Base-by-base conservation (phyloP, 768 basidiomycete genomes). In the Leccinum variicolor region DNA sequence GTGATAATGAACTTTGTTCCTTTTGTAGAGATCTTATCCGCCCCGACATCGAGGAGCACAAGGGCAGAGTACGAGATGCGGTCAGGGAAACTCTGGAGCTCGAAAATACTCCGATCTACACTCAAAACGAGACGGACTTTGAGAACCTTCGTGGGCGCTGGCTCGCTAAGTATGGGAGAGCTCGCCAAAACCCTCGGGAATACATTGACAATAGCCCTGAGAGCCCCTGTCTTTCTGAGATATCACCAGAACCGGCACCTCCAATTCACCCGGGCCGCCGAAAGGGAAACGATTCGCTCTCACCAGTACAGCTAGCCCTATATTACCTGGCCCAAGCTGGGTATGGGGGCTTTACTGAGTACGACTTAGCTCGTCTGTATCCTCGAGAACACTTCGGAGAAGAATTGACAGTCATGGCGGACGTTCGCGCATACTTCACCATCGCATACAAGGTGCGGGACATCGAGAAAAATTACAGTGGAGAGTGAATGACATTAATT, bases 361-460 rank as follows among this genome's bases (percentile, higher is more conserved):
- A 58, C 4, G 73, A 77, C 29, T 62, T 77, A 10, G 53, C 53
- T 21, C 62, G 65, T 41, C 56, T 77, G 13, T 31, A 31, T n/a
- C 62, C 68, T 43, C 50, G 51, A 26, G 67, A 75, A 56, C 21
- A 41, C 15, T 77, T 68, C 57, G 70, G 74, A 39, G 75, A 79
- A 14, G 85, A 82, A 51, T 55, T 85, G 14, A 58, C 64, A 2
- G 75, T 85, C 6, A 82, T 83, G 79, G 80, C 83, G 0, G 77
- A 79, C 17, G 80, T 84, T 0, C 75, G 77, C 0, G 84, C 81
- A 5, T 86, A 83, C 58, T 84, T 80, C 64, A 76, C 81, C 39
- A 75, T 85, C 0, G 77, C 83, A 7, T 79, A 75, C 70, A 80
- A 81, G 75, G 84, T 82, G 56, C 19, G 69, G 1, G 13, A n/a